Evolutionary conservation across 371 early-diverging fungal genomes (phyloP).

Genomic region (Apophysomyces sp.): DNA sequence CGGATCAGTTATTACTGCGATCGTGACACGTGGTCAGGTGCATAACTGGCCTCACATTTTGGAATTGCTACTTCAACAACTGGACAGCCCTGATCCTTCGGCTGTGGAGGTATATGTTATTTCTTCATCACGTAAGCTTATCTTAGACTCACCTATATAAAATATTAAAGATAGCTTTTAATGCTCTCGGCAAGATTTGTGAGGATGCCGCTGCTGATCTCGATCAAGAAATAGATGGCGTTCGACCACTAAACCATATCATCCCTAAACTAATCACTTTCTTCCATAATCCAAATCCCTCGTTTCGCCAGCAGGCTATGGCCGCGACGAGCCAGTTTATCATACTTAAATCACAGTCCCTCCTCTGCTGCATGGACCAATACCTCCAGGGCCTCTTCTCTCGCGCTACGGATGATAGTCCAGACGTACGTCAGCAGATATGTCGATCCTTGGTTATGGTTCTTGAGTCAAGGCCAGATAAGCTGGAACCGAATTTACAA

Average conservation of each 20-base stretch:
- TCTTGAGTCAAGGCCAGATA: constrained; percentile 78
- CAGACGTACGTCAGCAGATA: constrained; percentile 79
- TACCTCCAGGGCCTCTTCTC: constrained; percentile 81
- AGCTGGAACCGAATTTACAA: constrained; percentile 73
- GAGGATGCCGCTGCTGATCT: constrained; percentile 84
- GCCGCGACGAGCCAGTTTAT: constrained; percentile 81
- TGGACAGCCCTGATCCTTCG: constrained; percentile 62
- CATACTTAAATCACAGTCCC: constrained; percentile 55
- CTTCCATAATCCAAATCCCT: constrained; percentile 65
- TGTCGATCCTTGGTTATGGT: constrained; percentile 89
- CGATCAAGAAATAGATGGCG: constrained; percentile 67
- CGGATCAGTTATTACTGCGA: constrained; percentile 76
- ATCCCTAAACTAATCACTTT: constrained; percentile 80
- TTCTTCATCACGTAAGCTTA: background rate
- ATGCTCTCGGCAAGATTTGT: constrained; percentile 86
- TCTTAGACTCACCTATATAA: background rate
- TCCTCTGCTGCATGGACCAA: constrained; percentile 60
- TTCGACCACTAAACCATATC: constrained; percentile 71
- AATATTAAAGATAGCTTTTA: constrained; percentile 73
- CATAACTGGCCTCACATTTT: constrained; percentile 82
- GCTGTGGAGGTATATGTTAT: constrained; percentile 66
- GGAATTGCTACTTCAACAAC: constrained; percentile 60
- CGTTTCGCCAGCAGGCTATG: constrained; percentile 75
- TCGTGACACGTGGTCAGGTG: constrained; percentile 68
- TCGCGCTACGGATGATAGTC: constrained; percentile 67